Evolutionary conservation across 2,329 filamentous ascomycete genomes (phyloP), one percentile per base, ranked within the genome.

Genomic region (Pseudopyricularia javanii): DNA sequence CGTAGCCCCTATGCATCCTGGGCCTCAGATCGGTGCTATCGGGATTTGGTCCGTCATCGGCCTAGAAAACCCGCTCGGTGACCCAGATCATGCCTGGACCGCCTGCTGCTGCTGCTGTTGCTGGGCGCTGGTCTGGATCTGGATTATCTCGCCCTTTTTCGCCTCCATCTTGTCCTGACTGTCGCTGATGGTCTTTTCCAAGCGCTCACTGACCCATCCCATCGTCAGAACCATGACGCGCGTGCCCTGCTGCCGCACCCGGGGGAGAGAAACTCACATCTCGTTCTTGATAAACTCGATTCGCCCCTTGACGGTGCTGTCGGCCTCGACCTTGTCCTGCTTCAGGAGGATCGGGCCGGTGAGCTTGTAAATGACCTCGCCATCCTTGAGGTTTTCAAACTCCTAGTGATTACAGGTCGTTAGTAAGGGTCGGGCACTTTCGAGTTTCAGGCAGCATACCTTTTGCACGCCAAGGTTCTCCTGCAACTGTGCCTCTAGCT

Each of bases 301-400:
- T 24, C 93, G 82, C 20, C 88, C 88, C 60, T 94, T 89, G 17
- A 98, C 93, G 0, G 90, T 91, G 74, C 88, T 86, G 58, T 90
- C 83, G 0, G 93, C 93, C 66, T 98, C 93, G 2, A 81, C 73
- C 68, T 88, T 91, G 54, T 97, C 93, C 69, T 98, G 93, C 75
- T 97, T 96, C 63, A 98, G 70, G 35, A 98, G 73, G 7, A 97
- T 88, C 0, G 93, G 93, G 0, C 93, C 93, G 48, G 95, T 83
- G 43, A 96, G 81, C 71, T 97, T 98, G 80, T 95, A 98, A 68
- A 98, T 95, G 58, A 83, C 88, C 63, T 94, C 86, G 60, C 85
- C 86, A 35, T 91, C 85, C 61, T 83, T 80, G 55, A 97, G 75
- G 52, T 78, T 76, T 40, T 81, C 76, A 67, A 97, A 97, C 68